phyloP scores from a whole-genome alignment of 208 protist species.

The Wallacemonas sp. region DNA sequence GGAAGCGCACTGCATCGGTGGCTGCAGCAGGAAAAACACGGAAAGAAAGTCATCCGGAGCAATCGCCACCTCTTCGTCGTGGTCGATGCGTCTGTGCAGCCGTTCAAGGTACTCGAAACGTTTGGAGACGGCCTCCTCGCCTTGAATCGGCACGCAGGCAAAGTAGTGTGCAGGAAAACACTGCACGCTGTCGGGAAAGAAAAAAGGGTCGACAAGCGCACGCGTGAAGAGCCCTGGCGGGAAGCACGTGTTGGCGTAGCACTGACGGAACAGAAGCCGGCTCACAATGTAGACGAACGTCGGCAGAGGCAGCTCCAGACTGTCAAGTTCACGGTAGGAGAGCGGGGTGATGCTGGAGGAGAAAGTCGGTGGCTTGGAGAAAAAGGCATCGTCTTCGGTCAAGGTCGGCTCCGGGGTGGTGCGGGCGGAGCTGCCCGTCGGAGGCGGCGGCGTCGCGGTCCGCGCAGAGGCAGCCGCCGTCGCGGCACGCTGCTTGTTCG shows the following conservation, averaged over 20 bases:
- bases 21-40: constrained; percentile 16
- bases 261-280: constrained; percentile 58
- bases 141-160: constrained; percentile 23
- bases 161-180: constrained; percentile 33
- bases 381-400: constrained; percentile 9
- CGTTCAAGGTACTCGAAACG: constrained; percentile 5
- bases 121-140: constrained; percentile 5
- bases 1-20: background rate
- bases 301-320: constrained; percentile 41
- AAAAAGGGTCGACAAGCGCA: constrained; percentile 44
- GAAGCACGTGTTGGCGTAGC: constrained; percentile 50
- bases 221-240: constrained; percentile 44
- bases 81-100: background rate
- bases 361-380: constrained; percentile 11
- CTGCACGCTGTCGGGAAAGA: constrained; percentile 33
- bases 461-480: background rate
- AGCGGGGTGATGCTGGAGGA: background rate
- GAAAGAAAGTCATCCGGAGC: constrained; percentile 16
- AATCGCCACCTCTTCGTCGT: constrained; percentile 12
- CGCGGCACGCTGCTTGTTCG: constrained; percentile 13
- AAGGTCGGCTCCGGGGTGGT: background rate
- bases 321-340: constrained; percentile 9
- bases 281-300: constrained; percentile 80
- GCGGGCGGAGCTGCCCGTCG: no score
- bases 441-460: no score